phyloP scores from a whole-genome alignment of 805 yeast species.

The Yarrowia osloensis region DNA sequence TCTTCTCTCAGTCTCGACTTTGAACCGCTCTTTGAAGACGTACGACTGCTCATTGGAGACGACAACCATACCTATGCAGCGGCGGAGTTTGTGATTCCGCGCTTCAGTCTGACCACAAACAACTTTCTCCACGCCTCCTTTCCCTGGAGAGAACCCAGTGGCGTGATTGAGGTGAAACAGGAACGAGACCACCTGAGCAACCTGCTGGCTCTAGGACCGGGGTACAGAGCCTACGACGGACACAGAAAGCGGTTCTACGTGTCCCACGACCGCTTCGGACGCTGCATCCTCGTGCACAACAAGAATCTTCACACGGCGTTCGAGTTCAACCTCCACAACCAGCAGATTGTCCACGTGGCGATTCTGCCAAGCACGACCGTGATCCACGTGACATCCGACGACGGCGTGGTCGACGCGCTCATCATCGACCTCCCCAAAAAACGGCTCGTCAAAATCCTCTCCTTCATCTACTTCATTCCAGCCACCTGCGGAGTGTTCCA shows the following conservation, averaged over 20 bases:
- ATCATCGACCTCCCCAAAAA: not conserved
- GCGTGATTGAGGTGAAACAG: not conserved
- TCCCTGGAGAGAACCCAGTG: constrained; percentile 6
- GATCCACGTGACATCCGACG: not conserved
- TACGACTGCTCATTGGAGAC: not conserved
- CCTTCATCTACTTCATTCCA: constrained; percentile 9
- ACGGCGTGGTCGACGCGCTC: not conserved
- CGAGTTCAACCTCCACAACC: constrained; percentile 14
- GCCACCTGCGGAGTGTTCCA: constrained; percentile 10
- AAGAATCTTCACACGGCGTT: not conserved
- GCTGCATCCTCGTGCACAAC: constrained; percentile 1
- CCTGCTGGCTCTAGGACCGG: not conserved
- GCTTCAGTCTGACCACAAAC: not conserved
- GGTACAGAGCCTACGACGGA: not conserved
- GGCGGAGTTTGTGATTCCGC: not conserved
- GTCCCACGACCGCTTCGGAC: constrained; percentile 3
- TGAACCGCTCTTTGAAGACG: constrained; percentile 9
- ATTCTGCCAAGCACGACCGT: not conserved
- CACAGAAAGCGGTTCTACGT: constrained; percentile 6
- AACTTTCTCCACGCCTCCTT: not conserved
- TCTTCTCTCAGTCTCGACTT: not conserved
- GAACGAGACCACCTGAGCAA: not conserved
- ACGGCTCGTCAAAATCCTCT: constrained; percentile 14
- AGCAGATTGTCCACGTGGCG: constrained; percentile 13
- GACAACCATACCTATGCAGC: not conserved